These are phyloP conservation scores for Crithidia mellificae DNA, from an alignment of 208 protist genomes.

Conservation along the genomic window DNA sequence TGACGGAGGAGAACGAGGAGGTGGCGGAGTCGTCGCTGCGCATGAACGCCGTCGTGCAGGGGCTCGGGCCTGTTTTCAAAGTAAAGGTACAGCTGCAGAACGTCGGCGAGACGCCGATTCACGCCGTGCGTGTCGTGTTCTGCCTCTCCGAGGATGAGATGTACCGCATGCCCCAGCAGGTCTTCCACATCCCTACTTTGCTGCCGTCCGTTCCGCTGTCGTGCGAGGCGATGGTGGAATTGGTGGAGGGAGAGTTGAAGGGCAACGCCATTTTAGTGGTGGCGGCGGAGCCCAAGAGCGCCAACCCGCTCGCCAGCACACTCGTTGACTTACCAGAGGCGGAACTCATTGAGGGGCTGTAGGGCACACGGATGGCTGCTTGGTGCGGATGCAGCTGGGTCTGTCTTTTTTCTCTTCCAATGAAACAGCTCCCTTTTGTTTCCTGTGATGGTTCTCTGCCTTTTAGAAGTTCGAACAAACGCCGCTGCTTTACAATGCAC, in stretches of 20 bases:
- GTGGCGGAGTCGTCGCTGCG: constrained; percentile 33
- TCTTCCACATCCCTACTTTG: constrained; percentile 65
- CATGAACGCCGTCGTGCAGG: constrained; percentile 82
- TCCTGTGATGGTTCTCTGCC: too few species aligned
- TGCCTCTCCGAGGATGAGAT: constrained; percentile 44
- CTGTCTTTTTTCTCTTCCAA: too few species aligned
- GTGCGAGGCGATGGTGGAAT: constrained; percentile 63
- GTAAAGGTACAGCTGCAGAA: constrained; percentile 86
- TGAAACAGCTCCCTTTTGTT: too few species aligned
- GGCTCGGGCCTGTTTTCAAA: constrained; percentile 91
- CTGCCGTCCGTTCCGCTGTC: constrained; percentile 66
- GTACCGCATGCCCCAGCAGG: constrained; percentile 59
- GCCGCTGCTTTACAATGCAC: too few species aligned
- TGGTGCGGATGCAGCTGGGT: too few species aligned
- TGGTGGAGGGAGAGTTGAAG: constrained; percentile 53
- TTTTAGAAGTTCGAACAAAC: too few species aligned
- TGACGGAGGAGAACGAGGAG: constrained; percentile 30
- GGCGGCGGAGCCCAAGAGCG: constrained; percentile 31
- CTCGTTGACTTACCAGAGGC: constrained; percentile 85
- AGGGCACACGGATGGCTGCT: too few species aligned
- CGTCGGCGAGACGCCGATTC: constrained; percentile 48
- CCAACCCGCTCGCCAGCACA: constrained; percentile 56
- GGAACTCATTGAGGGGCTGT: constrained; percentile 57
- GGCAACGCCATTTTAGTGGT: constrained; percentile 69
- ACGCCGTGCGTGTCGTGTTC: constrained; percentile 67